Evolutionary conservation across 306 rosid species (phyloP).

Genomic region (Fagus sylvatica): DNA sequence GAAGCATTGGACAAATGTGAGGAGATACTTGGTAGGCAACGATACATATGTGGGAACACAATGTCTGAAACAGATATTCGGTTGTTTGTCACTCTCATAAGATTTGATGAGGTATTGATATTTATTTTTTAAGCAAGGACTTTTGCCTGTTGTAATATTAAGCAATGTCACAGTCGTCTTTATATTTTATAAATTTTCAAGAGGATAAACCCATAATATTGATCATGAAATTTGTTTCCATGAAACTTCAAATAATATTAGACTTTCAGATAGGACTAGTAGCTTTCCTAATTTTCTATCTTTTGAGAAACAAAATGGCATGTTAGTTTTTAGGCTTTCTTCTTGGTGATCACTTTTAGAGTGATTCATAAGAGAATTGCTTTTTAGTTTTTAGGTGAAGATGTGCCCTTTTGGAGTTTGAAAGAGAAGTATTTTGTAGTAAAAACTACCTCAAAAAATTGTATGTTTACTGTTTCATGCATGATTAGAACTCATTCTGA

Average conservation of each 20-base stretch:
- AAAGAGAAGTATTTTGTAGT: not conserved
- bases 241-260: not conserved
- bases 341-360: not conserved
- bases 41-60: constrained; percentile 73
- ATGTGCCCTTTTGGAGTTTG: not conserved
- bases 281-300: not conserved
- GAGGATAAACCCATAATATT: not conserved
- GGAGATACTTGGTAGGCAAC: constrained; percentile 73
- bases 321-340: not conserved
- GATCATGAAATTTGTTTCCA: not conserved
- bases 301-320: not conserved
- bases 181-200: not conserved
- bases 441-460: not conserved
- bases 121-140: not conserved
- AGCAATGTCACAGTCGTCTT: constrained; percentile 9
- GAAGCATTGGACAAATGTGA: constrained; percentile 88
- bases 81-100: constrained; percentile 84
- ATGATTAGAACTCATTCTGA: not conserved
- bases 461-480: too few relatives aligned
- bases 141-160: constrained; percentile 4
- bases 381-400: not conserved
- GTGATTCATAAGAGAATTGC: too few relatives aligned
- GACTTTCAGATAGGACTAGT: not conserved
- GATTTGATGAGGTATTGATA: constrained; percentile 90
- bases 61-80: constrained; percentile 89